These are phyloP conservation scores for Agarophyton chilense DNA, from an alignment of 23 red algal genomes.

Conservation along the genomic window DNA sequence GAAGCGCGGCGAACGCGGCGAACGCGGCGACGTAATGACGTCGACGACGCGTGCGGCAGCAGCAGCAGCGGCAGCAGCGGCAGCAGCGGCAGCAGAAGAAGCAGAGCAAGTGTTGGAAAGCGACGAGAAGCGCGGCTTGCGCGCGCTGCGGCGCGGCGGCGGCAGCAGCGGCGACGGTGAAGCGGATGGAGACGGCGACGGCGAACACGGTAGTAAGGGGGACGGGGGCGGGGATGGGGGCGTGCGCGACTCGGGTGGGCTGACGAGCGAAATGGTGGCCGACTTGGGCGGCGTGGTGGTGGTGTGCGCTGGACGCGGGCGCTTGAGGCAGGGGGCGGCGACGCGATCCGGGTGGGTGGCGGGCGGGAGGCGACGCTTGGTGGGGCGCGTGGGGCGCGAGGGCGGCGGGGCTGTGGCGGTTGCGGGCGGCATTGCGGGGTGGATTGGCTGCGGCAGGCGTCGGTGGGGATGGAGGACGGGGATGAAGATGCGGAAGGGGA, in stretches of 20 bases:
- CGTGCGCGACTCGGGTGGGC: neutral
- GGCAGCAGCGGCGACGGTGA: slow-evolving; percentile 5
- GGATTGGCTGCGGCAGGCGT: neutral
- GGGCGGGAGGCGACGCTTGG: too few species aligned
- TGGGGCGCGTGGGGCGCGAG: too few species aligned
- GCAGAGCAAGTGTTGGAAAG: too few species aligned
- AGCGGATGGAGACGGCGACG: neutral
- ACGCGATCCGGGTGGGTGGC: neutral
- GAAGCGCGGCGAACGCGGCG: neutral
- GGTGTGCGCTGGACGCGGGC: neutral
- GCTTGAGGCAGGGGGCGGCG: neutral
- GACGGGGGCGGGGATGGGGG: too few species aligned
- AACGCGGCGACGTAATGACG: neutral
- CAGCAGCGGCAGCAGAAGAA: neutral
- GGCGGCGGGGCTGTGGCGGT: neutral
- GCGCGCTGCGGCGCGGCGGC: neutral
- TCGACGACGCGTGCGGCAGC: neutral
- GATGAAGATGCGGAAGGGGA: neutral
- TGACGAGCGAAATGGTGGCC: too few species aligned
- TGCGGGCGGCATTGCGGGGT: neutral
- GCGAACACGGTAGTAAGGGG: neutral
- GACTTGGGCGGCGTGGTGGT: too few species aligned
- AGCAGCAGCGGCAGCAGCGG: slow-evolving; percentile 15
- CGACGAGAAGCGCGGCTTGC: too few species aligned
- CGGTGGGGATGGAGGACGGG: neutral